Evolutionary conservation across 2,329 filamentous ascomycete species (phyloP), one percentile per base, ranked within the genome.

Genomic region (Dissoconium aciculare): DNA sequence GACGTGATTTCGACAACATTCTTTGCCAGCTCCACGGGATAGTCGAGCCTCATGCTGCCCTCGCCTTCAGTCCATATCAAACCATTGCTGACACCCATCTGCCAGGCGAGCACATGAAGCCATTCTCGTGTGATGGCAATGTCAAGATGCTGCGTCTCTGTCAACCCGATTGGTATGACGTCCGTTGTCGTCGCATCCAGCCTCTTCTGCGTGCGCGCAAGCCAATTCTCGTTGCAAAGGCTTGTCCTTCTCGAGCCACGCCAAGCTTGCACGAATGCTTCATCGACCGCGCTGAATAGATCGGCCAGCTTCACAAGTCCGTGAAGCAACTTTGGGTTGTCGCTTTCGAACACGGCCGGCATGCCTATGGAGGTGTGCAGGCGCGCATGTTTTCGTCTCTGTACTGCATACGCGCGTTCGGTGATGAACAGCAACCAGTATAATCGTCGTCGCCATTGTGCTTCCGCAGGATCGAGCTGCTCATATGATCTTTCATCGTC

Each of bases 381-480:
- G 23, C 51, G 44, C 3, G 47, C 49, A 15, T 49, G 46, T 31
- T 51, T 53, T 13, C 50, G 42, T 13, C 51, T 38, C 30, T 54
- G 51, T 6, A 54, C 49, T 5, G 51, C 51, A 33, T 54, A 54
- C 11, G 51, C 51, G 33, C 51, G 39, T 32, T 54, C 51, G 2
- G 51, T 54, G 31, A 54, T 46, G 40, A 54, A 53, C 6, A 53
- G 44, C 6, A 54, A 35, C 50, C 50, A 54, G 34, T 53, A 54
- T 2, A 54, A 28, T n/a, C 51, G 35, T 25, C 50, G 33, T 15
- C 49, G 39, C 51, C 51, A 54, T 29, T 54, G 50, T 12, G 46
- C 46, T 26, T 54, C 49, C 2, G 42, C 31, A 1, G 45, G 40
- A 16, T 52, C 43, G 3, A 53, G 40, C 28, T 49, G 45, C n/a